phyloP scores from a whole-genome alignment of 176 grass and related monocot species.

The maize (Zea mays) region DNA sequence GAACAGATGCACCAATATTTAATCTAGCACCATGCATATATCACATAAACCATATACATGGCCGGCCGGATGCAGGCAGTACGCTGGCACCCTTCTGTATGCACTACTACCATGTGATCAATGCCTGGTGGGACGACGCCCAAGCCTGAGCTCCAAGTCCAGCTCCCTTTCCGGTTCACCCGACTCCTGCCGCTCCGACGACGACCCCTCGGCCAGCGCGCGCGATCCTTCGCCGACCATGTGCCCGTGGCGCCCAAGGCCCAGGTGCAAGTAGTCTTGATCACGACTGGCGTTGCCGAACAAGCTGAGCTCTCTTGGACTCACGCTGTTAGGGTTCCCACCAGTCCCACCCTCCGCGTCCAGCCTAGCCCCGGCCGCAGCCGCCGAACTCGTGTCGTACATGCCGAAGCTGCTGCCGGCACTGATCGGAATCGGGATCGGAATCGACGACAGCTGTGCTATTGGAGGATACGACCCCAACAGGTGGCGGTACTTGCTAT shows the following conservation, averaged over 20 bases:
- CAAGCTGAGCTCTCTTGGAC: slow-evolving; percentile 44
- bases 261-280: slow-evolving; percentile 30
- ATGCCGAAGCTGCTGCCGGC: slow-evolving; percentile 33
- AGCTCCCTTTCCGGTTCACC: slow-evolving; percentile 51
- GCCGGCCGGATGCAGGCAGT: not conserved
- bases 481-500: slow-evolving; percentile 28
- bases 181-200: slow-evolving; percentile 11
- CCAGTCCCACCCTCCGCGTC: not conserved
- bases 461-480: not conserved
- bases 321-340: slow-evolving; percentile 31
- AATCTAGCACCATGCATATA: slow-evolving; percentile 31
- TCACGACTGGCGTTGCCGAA: slow-evolving; percentile 27
- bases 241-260: not conserved
- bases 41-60: slow-evolving; percentile 34
- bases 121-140: slow-evolving; percentile 40
- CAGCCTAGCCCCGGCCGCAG: not conserved
- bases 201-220: not conserved
- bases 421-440: not conserved
- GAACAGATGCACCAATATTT: slow-evolving; percentile 14
- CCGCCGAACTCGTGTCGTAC: slow-evolving; percentile 6
- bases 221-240: not conserved
- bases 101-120: slow-evolving; percentile 42
- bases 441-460: not conserved
- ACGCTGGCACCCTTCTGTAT: not conserved
- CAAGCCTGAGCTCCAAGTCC: slow-evolving; percentile 70